Conservation (phyloP, 352 stramenopile species). For the Globisporangium okanoganense region DNA sequence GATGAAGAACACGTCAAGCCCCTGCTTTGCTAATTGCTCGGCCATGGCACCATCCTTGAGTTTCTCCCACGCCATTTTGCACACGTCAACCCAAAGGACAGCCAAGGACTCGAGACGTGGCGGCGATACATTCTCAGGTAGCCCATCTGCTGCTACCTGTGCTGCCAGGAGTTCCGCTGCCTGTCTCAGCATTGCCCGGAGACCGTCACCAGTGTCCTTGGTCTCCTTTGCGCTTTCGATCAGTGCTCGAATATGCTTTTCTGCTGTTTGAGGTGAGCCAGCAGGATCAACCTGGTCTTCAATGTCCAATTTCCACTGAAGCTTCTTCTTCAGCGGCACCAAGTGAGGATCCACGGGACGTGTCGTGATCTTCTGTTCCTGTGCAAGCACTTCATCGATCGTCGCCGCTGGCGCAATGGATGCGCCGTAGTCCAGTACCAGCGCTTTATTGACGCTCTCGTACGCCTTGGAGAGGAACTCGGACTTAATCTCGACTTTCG, state of each 20-base stretch:
- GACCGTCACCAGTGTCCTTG: conserved; percentile 28
- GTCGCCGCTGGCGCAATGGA: conserved; percentile 20
- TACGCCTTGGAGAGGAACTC: conserved; percentile 87
- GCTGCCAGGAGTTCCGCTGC: background rate
- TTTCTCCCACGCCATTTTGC: conserved; percentile 37
- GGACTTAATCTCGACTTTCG: conserved; percentile 78
- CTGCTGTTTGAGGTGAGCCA: background rate
- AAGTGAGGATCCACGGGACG: conserved; percentile 70
- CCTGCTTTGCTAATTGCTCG: conserved; percentile 22
- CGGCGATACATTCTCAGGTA: background rate
- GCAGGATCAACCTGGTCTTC: conserved; percentile 23
- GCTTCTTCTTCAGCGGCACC: conserved; percentile 48
- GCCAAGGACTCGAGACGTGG: conserved; percentile 26
- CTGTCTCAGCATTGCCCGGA: background rate
- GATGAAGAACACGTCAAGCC: conserved; percentile 41
- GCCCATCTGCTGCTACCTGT: background rate
- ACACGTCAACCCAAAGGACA: conserved; percentile 44
- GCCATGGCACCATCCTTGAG: conserved; percentile 31
- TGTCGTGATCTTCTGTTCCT: conserved; percentile 32
- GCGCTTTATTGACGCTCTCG: conserved; percentile 49
- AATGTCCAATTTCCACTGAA: conserved; percentile 62
- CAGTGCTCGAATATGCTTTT: conserved; percentile 47
- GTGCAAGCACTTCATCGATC: conserved; percentile 21
- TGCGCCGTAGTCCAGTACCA: conserved; percentile 60
- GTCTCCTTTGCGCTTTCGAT: conserved; percentile 74